Base-by-base conservation (phyloP, 129 eudicot species). In the Chrysanthemum makinoi region DNA sequence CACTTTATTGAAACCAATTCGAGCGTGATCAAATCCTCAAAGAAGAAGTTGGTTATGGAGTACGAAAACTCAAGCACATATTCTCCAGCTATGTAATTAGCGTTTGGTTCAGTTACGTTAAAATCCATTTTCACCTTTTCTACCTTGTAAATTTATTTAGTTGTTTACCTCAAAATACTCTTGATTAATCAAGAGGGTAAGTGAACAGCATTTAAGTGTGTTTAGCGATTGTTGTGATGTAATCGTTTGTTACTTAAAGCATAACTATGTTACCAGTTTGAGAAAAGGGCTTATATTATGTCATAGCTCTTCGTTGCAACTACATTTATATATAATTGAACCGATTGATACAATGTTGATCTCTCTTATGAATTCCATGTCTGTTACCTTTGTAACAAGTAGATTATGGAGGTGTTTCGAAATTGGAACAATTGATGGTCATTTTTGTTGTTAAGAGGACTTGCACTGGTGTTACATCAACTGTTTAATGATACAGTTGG, bases 21-120 rank as follows among this genome's bases (percentile, higher is more conserved):
- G 75, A 79, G 86, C 81, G 80, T 72, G 76, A 70, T 70, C 76
- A 56, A 56, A 19, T 65, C 58, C 35, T 69, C 60, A 57, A 68
- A 69, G 60, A 80, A 74, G 74, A 66, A 80, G 70, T 80, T 50
- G 54, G 79, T 51, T 47, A 44, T 54, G 52, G 66, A 77, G 77
- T 18, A 77, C 17, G 54, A 46, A 49, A 63, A 67, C 57, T 64
- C 6, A 60, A 64, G 72, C 49, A 60, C 7, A 39, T 39, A 39
- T 67, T 62, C 73, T 68, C 64, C 24, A 67, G 57, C 50, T 70
- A 66, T 82, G 86, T 82, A 82, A 82, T 78, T 82, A 82, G 71
- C 53, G 33, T 68, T 73, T 67, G 62, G 67, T 39, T 11, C 17
- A 62, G 65, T 64, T 72, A 50, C 17, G 65, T 28, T 9, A 43